These are phyloP conservation scores for Cladophialophora bantiana DNA, from an alignment of 2,329 filamentous ascomycete species.

Conservation along the genomic window DNA sequence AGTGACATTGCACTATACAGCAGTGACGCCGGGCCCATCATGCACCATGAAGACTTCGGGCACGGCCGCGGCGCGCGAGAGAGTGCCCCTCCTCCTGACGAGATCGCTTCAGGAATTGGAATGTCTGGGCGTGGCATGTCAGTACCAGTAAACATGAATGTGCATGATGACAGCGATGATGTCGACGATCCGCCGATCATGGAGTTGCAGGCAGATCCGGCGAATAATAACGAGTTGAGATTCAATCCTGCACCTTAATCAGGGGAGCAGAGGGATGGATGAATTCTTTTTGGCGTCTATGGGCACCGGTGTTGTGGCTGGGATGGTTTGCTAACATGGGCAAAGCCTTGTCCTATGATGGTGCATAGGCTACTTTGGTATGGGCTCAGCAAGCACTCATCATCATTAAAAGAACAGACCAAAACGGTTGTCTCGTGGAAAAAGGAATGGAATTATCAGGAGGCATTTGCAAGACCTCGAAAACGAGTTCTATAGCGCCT, in stretches of 20 bases:
- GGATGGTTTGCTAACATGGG: neutral
- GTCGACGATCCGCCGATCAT: conserved; percentile 36
- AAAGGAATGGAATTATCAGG: neutral
- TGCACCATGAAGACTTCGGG: conserved; percentile 22
- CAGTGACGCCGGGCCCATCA: conserved; percentile 23
- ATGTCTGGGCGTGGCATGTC: conserved; percentile 15
- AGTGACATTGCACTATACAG: conserved; percentile 21
- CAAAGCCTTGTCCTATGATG: neutral
- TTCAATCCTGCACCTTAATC: conserved; percentile 24
- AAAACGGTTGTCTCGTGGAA: neutral
- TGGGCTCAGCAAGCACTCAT: neutral
- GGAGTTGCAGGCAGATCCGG: conserved; percentile 35
- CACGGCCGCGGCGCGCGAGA: conserved; percentile 30
- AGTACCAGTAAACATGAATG: conserved; percentile 23
- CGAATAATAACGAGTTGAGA: conserved; percentile 25
- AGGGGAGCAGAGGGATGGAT: neutral
- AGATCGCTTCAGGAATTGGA: neutral
- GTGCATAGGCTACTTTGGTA: neutral
- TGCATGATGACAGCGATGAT: conserved; percentile 36
- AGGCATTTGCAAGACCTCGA: neutral
- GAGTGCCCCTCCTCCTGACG: conserved; percentile 37
- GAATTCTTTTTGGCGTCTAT: neutral
- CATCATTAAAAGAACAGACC: conserved; percentile 4
- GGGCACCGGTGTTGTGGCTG: neutral
- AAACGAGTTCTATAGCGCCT: neutral